These are phyloP conservation scores for Moesziomyces aphidis DNA, from an alignment of 1,284 basidiomycete genomes.

Conservation along the genomic window DNA sequence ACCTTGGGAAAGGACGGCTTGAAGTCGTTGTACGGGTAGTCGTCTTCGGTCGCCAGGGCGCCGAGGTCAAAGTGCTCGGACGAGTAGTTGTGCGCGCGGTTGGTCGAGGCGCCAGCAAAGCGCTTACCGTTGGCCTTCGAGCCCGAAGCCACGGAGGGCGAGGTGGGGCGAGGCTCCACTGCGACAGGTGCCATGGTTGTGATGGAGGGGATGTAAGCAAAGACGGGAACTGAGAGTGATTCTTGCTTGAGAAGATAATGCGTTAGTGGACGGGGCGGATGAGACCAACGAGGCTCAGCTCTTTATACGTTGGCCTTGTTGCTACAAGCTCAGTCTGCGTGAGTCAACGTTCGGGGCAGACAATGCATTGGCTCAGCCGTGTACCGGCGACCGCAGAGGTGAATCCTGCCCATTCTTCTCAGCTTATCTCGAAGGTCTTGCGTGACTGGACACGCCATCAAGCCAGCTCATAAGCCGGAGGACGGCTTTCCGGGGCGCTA, in stretches of 20 bases:
- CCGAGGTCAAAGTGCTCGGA: conserved; percentile 46
- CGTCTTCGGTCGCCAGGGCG: conserved; percentile 33
- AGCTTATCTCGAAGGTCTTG: background rate
- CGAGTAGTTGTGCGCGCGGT: conserved; percentile 25
- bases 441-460: background rate
- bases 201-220: background rate
- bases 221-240: no score
- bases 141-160: conserved; percentile 17
- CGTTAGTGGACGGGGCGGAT: no score
- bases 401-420: background rate
- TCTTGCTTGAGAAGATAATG: no score
- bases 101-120: conserved; percentile 9
- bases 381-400: no score
- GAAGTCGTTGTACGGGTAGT: conserved; percentile 55
- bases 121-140: conserved; percentile 11
- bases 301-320: no score
- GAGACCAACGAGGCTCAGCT: no score
- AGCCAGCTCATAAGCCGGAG: background rate
- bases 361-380: no score
- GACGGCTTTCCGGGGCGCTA: background rate
- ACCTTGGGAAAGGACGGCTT: conserved; percentile 56
- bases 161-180: conserved; percentile 26
- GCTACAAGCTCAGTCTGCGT: no score
- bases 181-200: conserved; percentile 42
- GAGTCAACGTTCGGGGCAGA: no score